These are phyloP conservation scores for Pichia sp. DNA, from an alignment of 1,139 yeast species.

Conservation along the genomic window DNA sequence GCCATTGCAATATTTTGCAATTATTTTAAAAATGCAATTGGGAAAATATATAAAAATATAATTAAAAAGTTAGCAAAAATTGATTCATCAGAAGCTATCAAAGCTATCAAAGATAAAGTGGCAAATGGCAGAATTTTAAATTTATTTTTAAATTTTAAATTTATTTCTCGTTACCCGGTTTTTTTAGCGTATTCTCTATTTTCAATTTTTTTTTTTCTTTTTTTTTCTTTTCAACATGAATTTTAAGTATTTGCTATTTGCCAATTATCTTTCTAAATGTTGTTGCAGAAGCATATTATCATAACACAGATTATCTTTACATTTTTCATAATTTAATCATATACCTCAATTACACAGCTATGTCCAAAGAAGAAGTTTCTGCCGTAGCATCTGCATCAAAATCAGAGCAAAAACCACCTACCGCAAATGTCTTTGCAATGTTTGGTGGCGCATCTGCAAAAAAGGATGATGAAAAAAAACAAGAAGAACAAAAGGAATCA, in stretches of 20 bases:
- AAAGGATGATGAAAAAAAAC: conserved; percentile 24
- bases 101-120: no score
- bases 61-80: not conserved
- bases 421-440: conserved; percentile 80
- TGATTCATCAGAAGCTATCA: no score
- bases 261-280: no score
- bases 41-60: not conserved
- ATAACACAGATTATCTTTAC: no score
- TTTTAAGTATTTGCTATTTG: not conserved
- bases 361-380: conserved; percentile 13
- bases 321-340: not conserved
- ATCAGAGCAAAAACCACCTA: conserved; percentile 46
- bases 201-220: conserved; percentile 7
- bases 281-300: no score
- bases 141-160: not conserved
- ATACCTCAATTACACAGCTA: not conserved
- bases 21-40: not conserved
- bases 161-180: not conserved
- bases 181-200: not conserved
- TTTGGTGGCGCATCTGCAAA: conserved; percentile 65
- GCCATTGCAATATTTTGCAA: not conserved
- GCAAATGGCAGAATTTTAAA: no score
- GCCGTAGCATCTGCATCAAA: conserved; percentile 13
- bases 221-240: not conserved
- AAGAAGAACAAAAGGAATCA: conserved; percentile 31